Evolutionary conservation across 345 rosid genomes (phyloP).

Genomic region (Citrus cavaleriei): DNA sequence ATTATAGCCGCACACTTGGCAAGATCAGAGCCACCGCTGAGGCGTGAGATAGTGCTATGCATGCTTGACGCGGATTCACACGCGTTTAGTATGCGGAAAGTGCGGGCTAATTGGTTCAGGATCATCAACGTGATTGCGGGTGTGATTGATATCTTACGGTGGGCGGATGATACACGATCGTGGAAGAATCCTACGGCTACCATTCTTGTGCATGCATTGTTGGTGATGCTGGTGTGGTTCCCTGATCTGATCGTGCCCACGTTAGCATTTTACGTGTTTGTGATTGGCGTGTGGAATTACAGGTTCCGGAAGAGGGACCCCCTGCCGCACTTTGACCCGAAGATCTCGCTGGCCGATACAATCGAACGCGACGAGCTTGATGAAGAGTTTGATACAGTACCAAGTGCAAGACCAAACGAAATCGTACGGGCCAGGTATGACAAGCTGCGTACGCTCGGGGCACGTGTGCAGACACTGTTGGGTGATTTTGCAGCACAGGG

Average conservation of each 20-base stretch:
- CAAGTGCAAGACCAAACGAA: conserved; percentile 51
- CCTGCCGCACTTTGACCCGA: conserved; percentile 67
- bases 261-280: conserved; percentile 63
- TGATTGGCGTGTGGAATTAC: conserved; percentile 75
- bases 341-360: conserved; percentile 54
- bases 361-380: conserved; percentile 60
- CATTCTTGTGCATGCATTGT: conserved; percentile 59
- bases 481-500: conserved; percentile 80
- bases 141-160: conserved; percentile 53
- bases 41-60: conserved; percentile 57
- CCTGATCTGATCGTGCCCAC: conserved; percentile 78
- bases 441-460: conserved; percentile 50
- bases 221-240: conserved; percentile 78
- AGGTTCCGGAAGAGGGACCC: conserved; percentile 51
- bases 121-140: conserved; percentile 61
- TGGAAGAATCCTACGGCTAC: conserved; percentile 84
- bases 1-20: conserved; percentile 58
- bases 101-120: conserved; percentile 75
- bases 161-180: conserved; percentile 73
- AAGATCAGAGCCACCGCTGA: conserved; percentile 75
- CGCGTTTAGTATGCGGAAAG: conserved; percentile 72
- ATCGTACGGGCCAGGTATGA: conserved; percentile 47
- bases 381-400: conserved; percentile 72
- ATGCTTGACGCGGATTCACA: conserved; percentile 75
- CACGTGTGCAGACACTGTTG: conserved; percentile 54